These are phyloP conservation scores for Starmerella stellata DNA, from an alignment of 805 yeast genomes.

Conservation along the genomic window DNA sequence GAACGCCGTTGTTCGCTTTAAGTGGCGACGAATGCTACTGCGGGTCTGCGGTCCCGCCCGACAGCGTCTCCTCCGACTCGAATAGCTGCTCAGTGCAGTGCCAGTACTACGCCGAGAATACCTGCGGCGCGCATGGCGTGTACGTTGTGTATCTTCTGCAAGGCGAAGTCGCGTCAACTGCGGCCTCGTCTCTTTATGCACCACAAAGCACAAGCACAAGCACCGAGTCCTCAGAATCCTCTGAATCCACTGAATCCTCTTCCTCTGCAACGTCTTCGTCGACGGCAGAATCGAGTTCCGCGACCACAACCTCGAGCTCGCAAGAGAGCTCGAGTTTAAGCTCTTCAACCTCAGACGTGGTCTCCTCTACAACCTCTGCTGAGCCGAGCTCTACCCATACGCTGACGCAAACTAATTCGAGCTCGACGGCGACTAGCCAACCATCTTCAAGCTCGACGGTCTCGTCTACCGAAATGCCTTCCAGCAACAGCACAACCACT, in stretches of 20 bases:
- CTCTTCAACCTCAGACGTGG: background rate
- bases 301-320: conserved; percentile 1
- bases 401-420: background rate
- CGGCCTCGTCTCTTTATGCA: conserved; percentile 20
- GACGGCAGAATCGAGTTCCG: background rate
- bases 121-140: conserved; percentile 45
- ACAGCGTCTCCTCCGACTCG: conserved; percentile 20
- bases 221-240: conserved; percentile 16
- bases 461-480: conserved; percentile 1
- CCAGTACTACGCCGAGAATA: conserved; percentile 41
- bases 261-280: background rate
- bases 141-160: conserved; percentile 19
- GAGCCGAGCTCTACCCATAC: background rate
- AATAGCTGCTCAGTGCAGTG: conserved; percentile 33
- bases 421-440: background rate
- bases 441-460: too few relatives aligned
- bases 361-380: background rate
- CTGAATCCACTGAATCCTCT: conserved; percentile 18
- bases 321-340: background rate
- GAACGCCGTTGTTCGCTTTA: conserved; percentile 33
- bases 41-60: conserved; percentile 32
- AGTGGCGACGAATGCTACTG: conserved; percentile 45
- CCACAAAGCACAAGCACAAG: conserved; percentile 17
- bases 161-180: conserved; percentile 15
- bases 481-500: background rate